Evolutionary conservation across 768 basidiomycete genomes (phyloP).

Genomic region (Amanita brunnescens): DNA sequence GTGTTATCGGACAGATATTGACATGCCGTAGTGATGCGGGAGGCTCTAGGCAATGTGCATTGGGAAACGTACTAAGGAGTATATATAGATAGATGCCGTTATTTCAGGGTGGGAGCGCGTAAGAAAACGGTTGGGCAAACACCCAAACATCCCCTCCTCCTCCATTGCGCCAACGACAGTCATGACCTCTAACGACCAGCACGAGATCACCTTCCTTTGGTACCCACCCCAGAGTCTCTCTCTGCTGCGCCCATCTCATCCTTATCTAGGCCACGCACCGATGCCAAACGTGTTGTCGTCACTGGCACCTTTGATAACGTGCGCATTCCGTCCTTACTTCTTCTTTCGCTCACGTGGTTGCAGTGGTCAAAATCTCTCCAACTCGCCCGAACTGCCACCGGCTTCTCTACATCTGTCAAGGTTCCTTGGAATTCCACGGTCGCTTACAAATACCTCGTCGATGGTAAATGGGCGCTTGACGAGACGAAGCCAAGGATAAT

Average conservation of each 20-base stretch:
- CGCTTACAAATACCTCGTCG: constrained; percentile 75
- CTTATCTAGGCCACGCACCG: constrained; percentile 45
- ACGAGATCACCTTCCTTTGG: constrained; percentile 49
- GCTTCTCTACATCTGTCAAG: constrained; percentile 44
- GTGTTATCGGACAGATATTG: constrained; percentile 3
- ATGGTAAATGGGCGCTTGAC: constrained; percentile 54
- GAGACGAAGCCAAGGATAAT: constrained; percentile 49
- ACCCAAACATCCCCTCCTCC: neutral
- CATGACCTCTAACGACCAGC: constrained; percentile 24
- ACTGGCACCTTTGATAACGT: constrained; percentile 79
- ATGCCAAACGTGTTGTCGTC: constrained; percentile 51
- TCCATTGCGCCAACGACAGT: neutral
- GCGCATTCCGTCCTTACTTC: constrained; percentile 15
- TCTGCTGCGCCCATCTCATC: constrained; percentile 1
- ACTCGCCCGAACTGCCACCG: constrained; percentile 42
- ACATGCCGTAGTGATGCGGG: constrained; percentile 57
- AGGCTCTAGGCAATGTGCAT: constrained; percentile 57
- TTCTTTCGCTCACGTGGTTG: neutral
- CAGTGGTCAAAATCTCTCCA: constrained; percentile 57
- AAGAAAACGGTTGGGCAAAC: neutral
- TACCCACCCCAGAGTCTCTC: too few relatives aligned
- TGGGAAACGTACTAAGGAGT: constrained; percentile 67
- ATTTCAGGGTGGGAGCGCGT: constrained; percentile 2
- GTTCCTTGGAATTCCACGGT: constrained; percentile 59
- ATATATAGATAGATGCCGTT: constrained; percentile 1